Evolutionary conservation across 2,329 filamentous ascomycete species (phyloP), one percentile per base, ranked within the genome.

Genomic region (Colletotrichum sp.): DNA sequence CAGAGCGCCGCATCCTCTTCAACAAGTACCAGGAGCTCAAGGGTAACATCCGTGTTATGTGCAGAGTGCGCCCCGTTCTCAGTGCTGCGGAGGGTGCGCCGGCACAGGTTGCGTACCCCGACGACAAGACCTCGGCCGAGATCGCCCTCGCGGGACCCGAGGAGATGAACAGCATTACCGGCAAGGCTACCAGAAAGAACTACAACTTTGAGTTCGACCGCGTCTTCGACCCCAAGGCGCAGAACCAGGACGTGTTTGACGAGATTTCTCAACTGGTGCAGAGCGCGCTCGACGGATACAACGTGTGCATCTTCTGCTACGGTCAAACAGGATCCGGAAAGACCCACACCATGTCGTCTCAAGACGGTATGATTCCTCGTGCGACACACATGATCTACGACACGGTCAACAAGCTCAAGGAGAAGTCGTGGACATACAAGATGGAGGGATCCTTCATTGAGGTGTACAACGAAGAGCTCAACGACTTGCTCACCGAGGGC

Each of bases 241-340:
- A 93, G 79, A 99, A 99, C 82, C 89, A 92, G 21, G 94, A 98
- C 79, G 93, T 99, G 2, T 99, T 99, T 82, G 95, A 95, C 71
- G 97, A 99, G 83, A 99, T 99, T 82, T 98, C 95, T 72, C 97
- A 99, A 83, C 91, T 99, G 39, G 96, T 99, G 2, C 97, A 99
- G 85, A 98, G 95, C 80, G 97, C 98, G 0, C 89, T 99, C 52
- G 97, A 99, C 81, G 97, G 97, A 2, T 99, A 98, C 88, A 99
- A 99, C 80, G 97, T 99, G 68, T 99, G 96, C 85, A 99, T 99
- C 78, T 98, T 99, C 86, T 98, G 96, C 83, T 99, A 99, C 82
- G 97, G 97, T 59, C 97, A 99, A 85, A 99, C 97, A 0, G 97
- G 97, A 5, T 97, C 96, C 21, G 97, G 97, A 76, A 99, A 99